Conservation (phyloP, 1,139 yeast genomes). For the Candida tropicalis region DNA sequence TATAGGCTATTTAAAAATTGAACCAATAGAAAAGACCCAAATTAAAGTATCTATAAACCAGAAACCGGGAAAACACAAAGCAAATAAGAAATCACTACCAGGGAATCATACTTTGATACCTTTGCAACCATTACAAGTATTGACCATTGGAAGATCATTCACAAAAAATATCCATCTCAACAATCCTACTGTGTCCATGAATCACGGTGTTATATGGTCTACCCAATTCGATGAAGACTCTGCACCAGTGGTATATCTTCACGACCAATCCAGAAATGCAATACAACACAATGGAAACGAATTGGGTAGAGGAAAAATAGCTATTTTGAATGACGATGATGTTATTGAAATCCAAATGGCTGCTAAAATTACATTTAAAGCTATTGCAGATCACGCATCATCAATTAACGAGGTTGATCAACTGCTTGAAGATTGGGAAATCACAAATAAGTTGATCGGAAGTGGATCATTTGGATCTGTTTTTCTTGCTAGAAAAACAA, state of each 20-base stretch:
- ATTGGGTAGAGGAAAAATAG: conserved; percentile 33
- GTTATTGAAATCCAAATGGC: conserved; percentile 39
- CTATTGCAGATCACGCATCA: not conserved
- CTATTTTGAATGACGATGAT: conserved; percentile 49
- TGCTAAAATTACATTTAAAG: conserved; percentile 21
- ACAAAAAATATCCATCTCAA: conserved; percentile 15
- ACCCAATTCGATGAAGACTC: conserved; percentile 52
- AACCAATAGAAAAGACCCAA: not conserved
- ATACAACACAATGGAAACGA: conserved; percentile 43
- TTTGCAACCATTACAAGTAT: conserved; percentile 14
- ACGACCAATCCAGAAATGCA: conserved; percentile 59
- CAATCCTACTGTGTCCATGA: conserved; percentile 33
- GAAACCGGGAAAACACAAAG: not conserved
- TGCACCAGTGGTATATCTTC: conserved; percentile 52
- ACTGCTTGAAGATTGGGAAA: conserved; percentile 37
- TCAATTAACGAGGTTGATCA: not conserved
- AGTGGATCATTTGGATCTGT: conserved; percentile 66
- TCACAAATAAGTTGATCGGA: conserved; percentile 50
- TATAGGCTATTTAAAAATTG: conserved; percentile 6
- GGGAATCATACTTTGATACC: conserved; percentile 11
- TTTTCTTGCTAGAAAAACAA: conserved; percentile 26
- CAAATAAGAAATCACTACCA: not conserved
- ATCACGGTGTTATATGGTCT: conserved; percentile 52
- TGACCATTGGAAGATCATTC: conserved; percentile 20
- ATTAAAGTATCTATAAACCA: not conserved